A percentile compares a stretch with the other conserved stretches of the same genome.
Conservation (phyloP, 1,284 basidiomycete species). For the Pseudozyma sp. region DNA sequence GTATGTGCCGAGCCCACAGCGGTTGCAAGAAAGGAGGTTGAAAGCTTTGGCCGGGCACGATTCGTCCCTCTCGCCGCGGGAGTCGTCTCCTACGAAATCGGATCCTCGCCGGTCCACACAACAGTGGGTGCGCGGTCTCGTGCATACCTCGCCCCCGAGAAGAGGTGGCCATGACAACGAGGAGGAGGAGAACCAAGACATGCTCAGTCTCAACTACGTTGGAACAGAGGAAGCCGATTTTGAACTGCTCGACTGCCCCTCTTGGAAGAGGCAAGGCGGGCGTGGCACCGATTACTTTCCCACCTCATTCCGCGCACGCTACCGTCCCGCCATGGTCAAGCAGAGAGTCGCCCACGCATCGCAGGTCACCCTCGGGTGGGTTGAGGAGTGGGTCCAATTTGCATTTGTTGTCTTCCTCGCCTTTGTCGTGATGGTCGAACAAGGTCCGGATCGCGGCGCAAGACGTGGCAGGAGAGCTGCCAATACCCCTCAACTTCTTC, state of each 20-base stretch:
- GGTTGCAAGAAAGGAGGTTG: conserved; percentile 25
- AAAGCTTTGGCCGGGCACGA: conserved; percentile 6
- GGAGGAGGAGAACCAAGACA: conserved; percentile 5
- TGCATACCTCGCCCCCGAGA: conserved; percentile 18
- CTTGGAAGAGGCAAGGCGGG: conserved; percentile 48
- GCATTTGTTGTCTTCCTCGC: conserved; percentile 59
- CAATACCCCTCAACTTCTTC: conserved; percentile 6
- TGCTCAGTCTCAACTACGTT: conserved; percentile 15
- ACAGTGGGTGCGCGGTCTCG: conserved; percentile 30
- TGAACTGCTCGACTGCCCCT: conserved; percentile 51
- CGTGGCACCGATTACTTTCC: conserved; percentile 60
- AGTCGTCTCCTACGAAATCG: conserved; percentile 3
- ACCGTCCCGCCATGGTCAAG: conserved; percentile 56
- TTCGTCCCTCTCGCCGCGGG: conserved; percentile 2
- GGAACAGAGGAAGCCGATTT: conserved; percentile 48
- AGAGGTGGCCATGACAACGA: not conserved
- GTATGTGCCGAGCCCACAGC: conserved; percentile 34
- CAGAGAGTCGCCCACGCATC: conserved; percentile 49
- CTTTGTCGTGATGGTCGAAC: conserved; percentile 56
- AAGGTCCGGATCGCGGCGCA: conserved; percentile 30
- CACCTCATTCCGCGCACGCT: conserved; percentile 50
- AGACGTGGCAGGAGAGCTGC: conserved; percentile 12
- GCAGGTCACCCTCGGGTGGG: conserved; percentile 52
- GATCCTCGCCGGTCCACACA: conserved; percentile 30
- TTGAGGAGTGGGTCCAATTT: conserved; percentile 59